Percentiles rank a stretch among this genome's conserved stretches.
phyloP scores from a whole-genome alignment of 768 basidiomycete genomes.

The Lentinus tigrinus region DNA sequence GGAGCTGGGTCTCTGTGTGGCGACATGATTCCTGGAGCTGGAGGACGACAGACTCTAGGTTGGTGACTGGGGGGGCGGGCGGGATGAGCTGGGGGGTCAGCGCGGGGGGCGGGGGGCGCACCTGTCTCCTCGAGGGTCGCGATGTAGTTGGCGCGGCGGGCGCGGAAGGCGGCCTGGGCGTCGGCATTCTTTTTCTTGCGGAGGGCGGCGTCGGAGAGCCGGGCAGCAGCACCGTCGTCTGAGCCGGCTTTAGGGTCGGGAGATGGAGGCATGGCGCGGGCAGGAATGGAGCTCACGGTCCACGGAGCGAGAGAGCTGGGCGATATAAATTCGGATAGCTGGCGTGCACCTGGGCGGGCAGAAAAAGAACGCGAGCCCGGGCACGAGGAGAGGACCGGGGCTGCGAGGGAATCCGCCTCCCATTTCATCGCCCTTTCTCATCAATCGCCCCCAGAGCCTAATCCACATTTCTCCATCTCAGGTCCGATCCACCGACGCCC shows the following conservation, averaged over 20 bases:
- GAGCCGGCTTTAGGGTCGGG: conserved; percentile 36
- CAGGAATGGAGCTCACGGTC: conserved; percentile 10
- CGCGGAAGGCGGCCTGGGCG: conserved; percentile 84
- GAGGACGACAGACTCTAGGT: conserved; percentile 79
- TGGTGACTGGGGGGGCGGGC: conserved; percentile 51
- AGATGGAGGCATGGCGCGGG: conserved; percentile 28
- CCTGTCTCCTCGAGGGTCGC: conserved; percentile 82
- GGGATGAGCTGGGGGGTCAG: conserved; percentile 13
- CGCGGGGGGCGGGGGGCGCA: conserved; percentile 22
- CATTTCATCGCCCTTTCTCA: conserved; percentile 1
- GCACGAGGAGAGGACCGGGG: conserved; percentile 53
- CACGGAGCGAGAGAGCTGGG: conserved; percentile 10
- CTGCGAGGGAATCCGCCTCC: background rate
- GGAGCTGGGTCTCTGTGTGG: conserved; percentile 58
- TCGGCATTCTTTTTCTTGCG: conserved; percentile 90
- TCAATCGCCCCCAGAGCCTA: conserved; percentile 15
- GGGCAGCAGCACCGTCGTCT: conserved; percentile 37
- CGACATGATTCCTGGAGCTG: conserved; percentile 81
- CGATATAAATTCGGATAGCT: conserved; percentile 17
- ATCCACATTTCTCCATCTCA: conserved; percentile 19
- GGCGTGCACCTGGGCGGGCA: conserved; percentile 17
- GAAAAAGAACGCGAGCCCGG: conserved; percentile 63
- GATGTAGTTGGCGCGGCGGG: conserved; percentile 82
- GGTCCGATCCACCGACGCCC: conserved; percentile 17
- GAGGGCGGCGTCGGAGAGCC: conserved; percentile 65